Evolutionary conservation across 176 grass and related monocot species (phyloP).

Genomic region (Aegilops bicornis): DNA sequence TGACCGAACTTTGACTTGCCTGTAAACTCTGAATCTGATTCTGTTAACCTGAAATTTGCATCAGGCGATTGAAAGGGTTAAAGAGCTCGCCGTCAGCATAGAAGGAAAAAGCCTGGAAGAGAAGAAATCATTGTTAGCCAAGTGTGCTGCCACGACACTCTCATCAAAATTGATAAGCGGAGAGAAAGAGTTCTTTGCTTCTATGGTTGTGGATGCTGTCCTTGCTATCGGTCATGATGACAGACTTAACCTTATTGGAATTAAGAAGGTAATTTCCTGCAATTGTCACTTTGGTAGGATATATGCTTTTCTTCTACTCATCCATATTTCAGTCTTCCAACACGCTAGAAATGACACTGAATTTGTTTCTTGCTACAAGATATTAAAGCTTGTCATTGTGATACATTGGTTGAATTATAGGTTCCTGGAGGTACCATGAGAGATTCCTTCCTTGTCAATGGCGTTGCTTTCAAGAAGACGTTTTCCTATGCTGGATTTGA

Average conservation of each 20-base stretch:
- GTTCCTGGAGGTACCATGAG: conserved; percentile 96
- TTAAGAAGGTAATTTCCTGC: conserved; percentile 68
- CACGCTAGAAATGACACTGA: background rate
- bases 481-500: conserved; percentile 98
- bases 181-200: conserved; percentile 92
- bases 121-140: conserved; percentile 81
- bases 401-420: conserved; percentile 51
- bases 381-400: background rate
- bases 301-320: background rate
- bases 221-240: conserved; percentile 85
- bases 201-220: conserved; percentile 95
- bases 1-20: background rate
- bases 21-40: background rate
- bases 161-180: conserved; percentile 90
- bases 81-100: conserved; percentile 93
- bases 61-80: conserved; percentile 82
- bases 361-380: conserved; percentile 6
- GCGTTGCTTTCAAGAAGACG: conserved; percentile 95
- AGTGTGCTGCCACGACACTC: conserved; percentile 92
- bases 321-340: background rate
- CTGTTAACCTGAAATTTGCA: conserved; percentile 16
- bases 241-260: conserved; percentile 90
- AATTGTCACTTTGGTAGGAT: background rate
- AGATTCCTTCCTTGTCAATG: conserved; percentile 93
- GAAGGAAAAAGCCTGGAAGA: conserved; percentile 95